Percentiles rank a stretch among this genome's conserved stretches.
Evolutionary conservation across 495 filamentous ascomycete species (phyloP).

Genomic region (Aspergillus diversus): DNA sequence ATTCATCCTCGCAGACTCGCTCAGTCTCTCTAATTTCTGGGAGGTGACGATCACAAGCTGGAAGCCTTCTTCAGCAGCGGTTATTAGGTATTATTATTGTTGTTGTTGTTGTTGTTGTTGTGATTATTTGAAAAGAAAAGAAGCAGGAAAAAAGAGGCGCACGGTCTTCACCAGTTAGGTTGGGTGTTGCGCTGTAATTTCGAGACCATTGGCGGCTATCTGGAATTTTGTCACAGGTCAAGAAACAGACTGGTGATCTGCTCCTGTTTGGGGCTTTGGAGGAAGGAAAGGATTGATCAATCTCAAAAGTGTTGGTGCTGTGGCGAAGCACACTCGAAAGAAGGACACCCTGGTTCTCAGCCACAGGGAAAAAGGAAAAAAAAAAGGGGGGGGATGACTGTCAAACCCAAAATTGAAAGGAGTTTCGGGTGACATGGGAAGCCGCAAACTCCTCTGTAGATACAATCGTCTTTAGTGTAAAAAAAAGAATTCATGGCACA

Average conservation of each 20-base stretch:
- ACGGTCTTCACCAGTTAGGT: conserved; percentile 8
- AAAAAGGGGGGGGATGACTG: too few relatives aligned
- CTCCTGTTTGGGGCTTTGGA: conserved; percentile 32
- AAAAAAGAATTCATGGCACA: too few relatives aligned
- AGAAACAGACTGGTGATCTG: conserved; percentile 24
- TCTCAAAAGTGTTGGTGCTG: conserved; percentile 1
- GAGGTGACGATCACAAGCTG: too few relatives aligned
- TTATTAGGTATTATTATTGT: too few relatives aligned
- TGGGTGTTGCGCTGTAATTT: conserved; percentile 27
- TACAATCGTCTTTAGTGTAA: too few relatives aligned
- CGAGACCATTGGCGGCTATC: conserved; percentile 44
- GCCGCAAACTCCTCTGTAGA: not conserved
- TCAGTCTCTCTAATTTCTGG: too few relatives aligned
- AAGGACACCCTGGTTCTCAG: too few relatives aligned
- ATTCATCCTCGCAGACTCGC: too few relatives aligned
- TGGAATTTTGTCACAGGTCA: conserved; percentile 33
- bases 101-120: too few relatives aligned
- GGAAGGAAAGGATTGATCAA: conserved; percentile 10
- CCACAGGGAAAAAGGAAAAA: not conserved
- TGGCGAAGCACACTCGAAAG: not conserved
- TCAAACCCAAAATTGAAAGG: too few relatives aligned
- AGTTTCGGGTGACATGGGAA: not conserved
- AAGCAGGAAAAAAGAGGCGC: conserved; percentile 21
- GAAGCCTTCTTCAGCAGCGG: too few relatives aligned
- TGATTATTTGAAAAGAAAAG: conserved; percentile 16